Conservation (phyloP, 805 yeast species). For the Saccharomycopsis malanga region DNA sequence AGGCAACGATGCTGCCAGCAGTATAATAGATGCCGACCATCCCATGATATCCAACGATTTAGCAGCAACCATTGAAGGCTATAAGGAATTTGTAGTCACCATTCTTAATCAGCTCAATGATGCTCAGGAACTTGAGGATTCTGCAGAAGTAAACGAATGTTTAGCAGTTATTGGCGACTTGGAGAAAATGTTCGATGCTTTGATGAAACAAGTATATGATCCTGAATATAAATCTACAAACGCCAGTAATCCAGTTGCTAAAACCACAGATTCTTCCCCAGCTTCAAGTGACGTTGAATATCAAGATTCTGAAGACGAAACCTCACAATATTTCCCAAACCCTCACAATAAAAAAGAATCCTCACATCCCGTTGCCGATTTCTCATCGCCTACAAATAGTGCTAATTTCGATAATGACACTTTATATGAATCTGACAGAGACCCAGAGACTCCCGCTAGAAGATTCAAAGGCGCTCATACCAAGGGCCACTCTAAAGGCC, state of each 20-base stretch:
- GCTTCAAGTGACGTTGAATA: not conserved
- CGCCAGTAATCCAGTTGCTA: too few species aligned
- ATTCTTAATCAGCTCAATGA: constrained; percentile 44
- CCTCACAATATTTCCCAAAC: not conserved
- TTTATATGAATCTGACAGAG: constrained; percentile 14
- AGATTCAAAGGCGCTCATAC: not conserved
- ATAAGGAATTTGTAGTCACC: constrained; percentile 45
- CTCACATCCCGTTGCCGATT: not conserved
- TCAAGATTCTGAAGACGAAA: not conserved
- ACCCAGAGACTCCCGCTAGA: not conserved
- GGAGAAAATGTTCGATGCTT: constrained; percentile 54
- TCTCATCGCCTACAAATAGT: constrained; percentile 12
- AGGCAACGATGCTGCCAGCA: constrained; percentile 7
- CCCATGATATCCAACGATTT: constrained; percentile 21
- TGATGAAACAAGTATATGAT: constrained; percentile 25
- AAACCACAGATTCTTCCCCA: not conserved
- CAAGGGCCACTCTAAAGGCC: constrained; percentile 3
- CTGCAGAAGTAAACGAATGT: constrained; percentile 47
- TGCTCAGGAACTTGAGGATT: constrained; percentile 42
- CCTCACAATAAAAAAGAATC: not conserved
- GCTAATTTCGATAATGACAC: constrained; percentile 18
- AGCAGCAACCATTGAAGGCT: constrained; percentile 34
- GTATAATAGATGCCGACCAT: constrained; percentile 27
- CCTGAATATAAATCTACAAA: constrained; percentile 7
- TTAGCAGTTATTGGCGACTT: constrained; percentile 53